Conservation (phyloP, 495 filamentous ascomycete genomes). For the Aspergillus bertholletiae region DNA sequence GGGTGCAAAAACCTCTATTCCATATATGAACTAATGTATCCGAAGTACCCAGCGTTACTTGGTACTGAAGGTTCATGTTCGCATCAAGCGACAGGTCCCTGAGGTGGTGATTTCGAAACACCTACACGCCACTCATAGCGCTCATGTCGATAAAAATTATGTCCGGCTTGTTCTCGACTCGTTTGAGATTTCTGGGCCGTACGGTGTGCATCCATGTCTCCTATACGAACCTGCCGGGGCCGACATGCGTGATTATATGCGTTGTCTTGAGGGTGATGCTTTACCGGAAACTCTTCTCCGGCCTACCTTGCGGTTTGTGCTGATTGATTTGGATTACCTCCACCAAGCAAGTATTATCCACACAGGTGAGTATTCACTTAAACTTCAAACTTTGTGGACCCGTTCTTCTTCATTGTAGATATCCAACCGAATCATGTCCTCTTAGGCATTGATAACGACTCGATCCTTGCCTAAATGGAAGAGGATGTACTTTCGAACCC, state of each 20-base stretch:
- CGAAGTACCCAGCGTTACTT: constrained; percentile 27
- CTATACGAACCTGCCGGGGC: constrained; percentile 38
- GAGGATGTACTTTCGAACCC: constrained; percentile 19
- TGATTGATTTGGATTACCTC: constrained; percentile 38
- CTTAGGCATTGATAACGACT: constrained; percentile 18
- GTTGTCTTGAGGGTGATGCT: constrained; percentile 14
- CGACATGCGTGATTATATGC: constrained; percentile 20
- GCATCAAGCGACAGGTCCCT: constrained; percentile 11
- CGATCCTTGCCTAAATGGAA: constrained; percentile 19
- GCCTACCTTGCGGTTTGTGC: constrained; percentile 24
- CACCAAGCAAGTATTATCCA: constrained; percentile 40
- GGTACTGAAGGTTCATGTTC: constrained; percentile 30
- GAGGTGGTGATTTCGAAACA: constrained; percentile 35
- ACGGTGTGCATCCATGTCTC: constrained; percentile 39
- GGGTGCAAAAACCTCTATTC: constrained; percentile 12
- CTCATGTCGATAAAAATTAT: constrained; percentile 27
- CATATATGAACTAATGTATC: constrained; percentile 6
- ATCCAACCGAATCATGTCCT: constrained; percentile 24
- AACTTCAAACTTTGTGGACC: neutral
- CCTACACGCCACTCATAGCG: constrained; percentile 14
- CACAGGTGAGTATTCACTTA: constrained; percentile 26
- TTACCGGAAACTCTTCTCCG: constrained; percentile 21
- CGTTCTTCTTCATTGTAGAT: constrained; percentile 14
- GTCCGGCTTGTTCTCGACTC: constrained; percentile 35
- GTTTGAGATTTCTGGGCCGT: constrained; percentile 32